These are phyloP conservation scores for Oehlia diaphana DNA, from an alignment of 192 early-diverging fungal genomes.

Conservation along the genomic window DNA sequence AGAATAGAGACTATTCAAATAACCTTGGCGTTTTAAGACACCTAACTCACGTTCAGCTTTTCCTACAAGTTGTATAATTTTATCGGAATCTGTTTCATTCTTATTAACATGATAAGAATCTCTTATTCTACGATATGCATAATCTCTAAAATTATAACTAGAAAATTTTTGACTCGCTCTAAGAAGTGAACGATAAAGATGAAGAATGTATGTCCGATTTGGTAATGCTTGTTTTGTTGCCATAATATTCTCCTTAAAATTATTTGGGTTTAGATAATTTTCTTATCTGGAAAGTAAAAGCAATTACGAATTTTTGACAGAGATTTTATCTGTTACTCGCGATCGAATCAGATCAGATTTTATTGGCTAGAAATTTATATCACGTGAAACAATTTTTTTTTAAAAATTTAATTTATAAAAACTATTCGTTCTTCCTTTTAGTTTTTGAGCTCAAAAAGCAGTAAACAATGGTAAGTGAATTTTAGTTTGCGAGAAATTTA, in stretches of 20 bases:
- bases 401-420: background rate
- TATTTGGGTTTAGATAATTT: background rate
- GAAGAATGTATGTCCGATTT: conserved; percentile 61
- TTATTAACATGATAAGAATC: conserved; percentile 76
- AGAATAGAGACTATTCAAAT: conserved; percentile 73
- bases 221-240: conserved; percentile 14
- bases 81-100: conserved; percentile 54
- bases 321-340: no score
- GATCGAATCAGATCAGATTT: background rate
- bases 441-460: background rate
- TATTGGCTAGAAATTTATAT: background rate
- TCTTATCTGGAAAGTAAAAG: background rate
- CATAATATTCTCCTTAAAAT: background rate
- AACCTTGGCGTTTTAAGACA: conserved; percentile 75
- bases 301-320: no score
- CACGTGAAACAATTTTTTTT: background rate
- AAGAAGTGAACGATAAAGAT: conserved; percentile 76
- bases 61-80: conserved; percentile 51
- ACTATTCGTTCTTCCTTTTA: background rate
- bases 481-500: background rate
- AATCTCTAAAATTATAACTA: conserved; percentile 88
- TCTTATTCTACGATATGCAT: conserved; percentile 74
- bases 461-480: background rate
- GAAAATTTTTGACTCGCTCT: conserved; percentile 72
- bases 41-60: conserved; percentile 69